phyloP scores from a whole-genome alignment of 345 rosid species.

The Salix caprea region DNA sequence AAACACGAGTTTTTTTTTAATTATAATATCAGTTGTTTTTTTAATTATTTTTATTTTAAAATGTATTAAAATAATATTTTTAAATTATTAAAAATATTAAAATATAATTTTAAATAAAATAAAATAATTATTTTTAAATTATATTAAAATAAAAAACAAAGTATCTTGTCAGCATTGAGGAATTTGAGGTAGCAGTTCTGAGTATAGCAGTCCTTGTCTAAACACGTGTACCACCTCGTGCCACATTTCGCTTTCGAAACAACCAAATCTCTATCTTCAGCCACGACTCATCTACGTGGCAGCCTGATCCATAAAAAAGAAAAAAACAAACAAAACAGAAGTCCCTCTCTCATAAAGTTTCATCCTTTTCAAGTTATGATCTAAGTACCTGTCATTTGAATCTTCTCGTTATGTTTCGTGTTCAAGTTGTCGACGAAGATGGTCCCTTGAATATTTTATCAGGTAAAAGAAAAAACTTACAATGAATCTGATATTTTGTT shows the following conservation, averaged over 20 bases:
- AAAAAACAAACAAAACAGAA: background rate
- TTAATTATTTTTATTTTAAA: too few species aligned
- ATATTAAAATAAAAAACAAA: too few species aligned
- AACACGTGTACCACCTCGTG: background rate
- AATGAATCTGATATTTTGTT: background rate
- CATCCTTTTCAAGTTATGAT: background rate
- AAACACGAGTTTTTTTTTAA: too few species aligned
- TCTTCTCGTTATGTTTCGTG: background rate
- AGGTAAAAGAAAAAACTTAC: background rate
- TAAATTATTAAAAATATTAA: too few species aligned
- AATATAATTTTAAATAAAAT: too few species aligned
- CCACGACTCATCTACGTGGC: background rate
- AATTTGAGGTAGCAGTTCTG: background rate
- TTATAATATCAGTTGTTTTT: too few species aligned
- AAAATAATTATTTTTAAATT: too few species aligned
- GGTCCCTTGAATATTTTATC: constrained; percentile 3
- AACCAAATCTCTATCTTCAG: background rate
- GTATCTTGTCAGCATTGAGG: background rate
- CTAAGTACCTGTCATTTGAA: background rate
- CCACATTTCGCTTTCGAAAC: background rate
- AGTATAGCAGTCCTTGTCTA: background rate
- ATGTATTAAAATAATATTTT: too few species aligned
- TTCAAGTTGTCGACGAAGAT: background rate
- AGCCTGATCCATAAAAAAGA: background rate
- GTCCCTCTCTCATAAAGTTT: background rate